Evolutionary conservation across 2,329 filamentous ascomycete species (phyloP), one percentile per base, ranked within the genome.

Genomic region (Xylariaceae sp.): DNA sequence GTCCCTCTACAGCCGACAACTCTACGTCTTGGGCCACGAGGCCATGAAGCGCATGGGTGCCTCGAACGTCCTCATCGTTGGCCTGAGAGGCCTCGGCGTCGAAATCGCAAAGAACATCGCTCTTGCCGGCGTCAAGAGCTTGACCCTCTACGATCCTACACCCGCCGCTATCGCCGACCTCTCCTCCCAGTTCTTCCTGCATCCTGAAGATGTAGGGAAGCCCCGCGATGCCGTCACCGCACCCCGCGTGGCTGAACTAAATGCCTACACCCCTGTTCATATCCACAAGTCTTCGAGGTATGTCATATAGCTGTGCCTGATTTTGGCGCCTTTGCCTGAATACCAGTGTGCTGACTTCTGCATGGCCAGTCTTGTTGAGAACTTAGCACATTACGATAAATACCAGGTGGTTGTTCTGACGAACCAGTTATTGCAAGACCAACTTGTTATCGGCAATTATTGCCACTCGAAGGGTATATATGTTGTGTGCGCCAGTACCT

Each of bases 11-110:
- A 87, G 84, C 69, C 80, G 85, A 68, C 85, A 88, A 74, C 84
- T 88, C 64, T 87, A 87, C 68, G 85, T 87, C 56, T 71, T 86
- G 48, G 84, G 84, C 60, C 84, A 87, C 66, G 84, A 86, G 72
- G 94, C 94, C 62, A 99, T 99, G 94, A 97, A 95, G 80, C 91
- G 94, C 67, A 99, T 99, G 94, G 84, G 92, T 67, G 89, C 91
- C 58, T 97, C 94, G 51, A 95, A 97, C 69, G 83, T 99, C 56
- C 87, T 99, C 49, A 80, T 99, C 53, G 88, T 92, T 58, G 94
- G 94, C 60, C 78, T 97, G 63, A 92, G 94, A 72, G 94, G 94
- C 48, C 82, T 99, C 39, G 94, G 94, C 76, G 92, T 96, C 52
- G 94, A 99, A 75, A 94, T 99, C 65, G 92, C 94, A 68, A 99